Base-by-base conservation (phyloP, 495 filamentous ascomycete species). In the Penicillium angulare region DNA sequence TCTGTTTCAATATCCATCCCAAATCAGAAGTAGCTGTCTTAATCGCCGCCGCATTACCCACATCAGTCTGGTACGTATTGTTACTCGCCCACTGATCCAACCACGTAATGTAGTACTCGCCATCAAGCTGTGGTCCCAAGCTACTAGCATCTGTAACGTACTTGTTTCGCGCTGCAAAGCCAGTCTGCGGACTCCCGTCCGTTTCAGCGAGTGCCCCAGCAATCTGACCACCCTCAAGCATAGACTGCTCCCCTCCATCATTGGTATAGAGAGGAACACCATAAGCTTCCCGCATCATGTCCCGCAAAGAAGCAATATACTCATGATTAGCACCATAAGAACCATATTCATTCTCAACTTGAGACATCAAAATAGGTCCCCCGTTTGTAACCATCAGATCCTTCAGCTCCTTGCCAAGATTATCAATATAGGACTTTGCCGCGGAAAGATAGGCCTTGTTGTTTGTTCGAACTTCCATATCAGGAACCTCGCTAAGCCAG, bases 281-380 rank as follows among this genome's bases (percentile, higher is more conserved):
- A 44, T 76, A 77, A 13, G 57, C 60, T 0, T 41, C 47, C 1
- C 26, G 46, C 10, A 78, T 53, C 15, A 76, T 71, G 49, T 73
- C 66, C 12, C 65, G 45, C 21, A 78, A 18, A 0, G 57, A 63
- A 10, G 53, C 43, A 15, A 64, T 71, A 39, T 78, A 77, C 2
- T 43, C 49, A 32, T 75, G 70, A 42, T 78, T 62, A 26, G 48
- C 54, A 0, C 73, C 73, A 33, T 69, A 77, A 23, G 66, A 73
- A 3, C 75, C 75, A 47, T 79, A 79, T 45, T 78, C 75, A 43
- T 78, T 78, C 48, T 78, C 75, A 15, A 77, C 64, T 47, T 78
- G 75, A 8, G 73, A 65, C 72, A 77, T 73, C 15, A 79, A 33
- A 15, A 79, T 61, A 5, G 74, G 74, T 7, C 75, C 75, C 3